A percentile compares a stretch with the other conserved stretches of the same genome.
Conservation (phyloP, 2,329 filamentous ascomycete species). For the Fusarium oxysporum region DNA sequence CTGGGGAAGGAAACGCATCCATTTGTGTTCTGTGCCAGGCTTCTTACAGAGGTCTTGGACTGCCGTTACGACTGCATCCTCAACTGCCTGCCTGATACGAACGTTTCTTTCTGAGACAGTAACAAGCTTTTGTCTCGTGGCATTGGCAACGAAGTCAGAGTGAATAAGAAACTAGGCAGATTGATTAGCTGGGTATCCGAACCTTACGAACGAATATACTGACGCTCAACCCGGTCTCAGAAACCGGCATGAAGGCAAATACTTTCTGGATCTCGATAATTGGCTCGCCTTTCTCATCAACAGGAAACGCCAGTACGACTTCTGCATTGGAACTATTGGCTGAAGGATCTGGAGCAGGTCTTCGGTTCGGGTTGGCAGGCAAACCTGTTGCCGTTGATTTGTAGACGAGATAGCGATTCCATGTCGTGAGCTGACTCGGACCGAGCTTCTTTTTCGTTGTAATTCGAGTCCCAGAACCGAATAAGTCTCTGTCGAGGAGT, state of each 20-base stretch:
- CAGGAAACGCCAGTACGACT: neutral
- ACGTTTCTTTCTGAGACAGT: neutral
- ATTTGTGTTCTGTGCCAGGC: neutral
- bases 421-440: fast-evolving
- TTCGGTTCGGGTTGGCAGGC: neutral
- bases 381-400: neutral
- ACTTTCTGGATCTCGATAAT: neutral
- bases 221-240: neutral
- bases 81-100: neutral
- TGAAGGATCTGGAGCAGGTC: fast-evolving
- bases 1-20: neutral
- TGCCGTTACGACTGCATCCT: neutral
- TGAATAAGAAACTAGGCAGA: neutral
- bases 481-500: neutral
- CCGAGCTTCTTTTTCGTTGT: neutral
- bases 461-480: neutral
- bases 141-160: neutral
- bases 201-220: fast-evolving
- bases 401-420: neutral
- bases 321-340: neutral
- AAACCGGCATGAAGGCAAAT: neutral
- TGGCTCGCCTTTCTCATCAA: neutral
- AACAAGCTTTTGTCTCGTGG: fast-evolving
- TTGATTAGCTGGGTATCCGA: neutral
- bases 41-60: neutral